These are phyloP conservation scores for Raffaelea ambrosiae DNA, from an alignment of 2,329 filamentous ascomycete species.

Conservation along the genomic window DNA sequence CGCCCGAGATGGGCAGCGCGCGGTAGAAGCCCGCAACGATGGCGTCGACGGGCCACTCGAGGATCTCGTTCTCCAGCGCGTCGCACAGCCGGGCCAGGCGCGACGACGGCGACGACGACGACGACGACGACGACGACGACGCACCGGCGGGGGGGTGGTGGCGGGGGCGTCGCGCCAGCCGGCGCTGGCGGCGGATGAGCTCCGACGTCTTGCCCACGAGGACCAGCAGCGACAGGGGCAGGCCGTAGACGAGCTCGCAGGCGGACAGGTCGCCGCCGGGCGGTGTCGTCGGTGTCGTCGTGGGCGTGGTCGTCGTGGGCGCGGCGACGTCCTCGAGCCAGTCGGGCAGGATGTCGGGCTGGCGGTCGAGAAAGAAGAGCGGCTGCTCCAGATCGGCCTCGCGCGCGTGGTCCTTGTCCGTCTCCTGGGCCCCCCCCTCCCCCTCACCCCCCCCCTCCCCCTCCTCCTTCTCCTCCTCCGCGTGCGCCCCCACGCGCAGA, in stretches of 20 bases:
- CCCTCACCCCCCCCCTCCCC: too few relatives aligned
- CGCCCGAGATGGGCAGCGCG: background rate
- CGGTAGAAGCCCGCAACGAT: background rate
- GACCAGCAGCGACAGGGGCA: background rate
- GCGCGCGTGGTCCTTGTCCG: background rate
- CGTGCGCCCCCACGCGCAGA: too few relatives aligned
- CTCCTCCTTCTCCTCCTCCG: too few relatives aligned
- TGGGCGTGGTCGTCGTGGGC: too few relatives aligned
- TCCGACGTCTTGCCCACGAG: background rate
- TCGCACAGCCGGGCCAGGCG: background rate
- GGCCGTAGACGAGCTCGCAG: slow-evolving; percentile 1
- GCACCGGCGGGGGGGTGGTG: background rate
- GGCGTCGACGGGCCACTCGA: background rate
- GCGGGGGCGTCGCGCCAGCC: background rate
- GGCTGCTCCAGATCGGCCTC: background rate
- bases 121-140: background rate
- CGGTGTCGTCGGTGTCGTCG: background rate
- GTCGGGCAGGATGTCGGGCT: background rate
- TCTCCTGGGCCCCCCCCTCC: background rate
- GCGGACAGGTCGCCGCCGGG: background rate
- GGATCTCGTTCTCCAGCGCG: background rate
- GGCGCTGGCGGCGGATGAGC: background rate
- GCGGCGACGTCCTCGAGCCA: background rate
- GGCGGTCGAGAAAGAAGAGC: background rate
- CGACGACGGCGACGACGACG: background rate